phyloP scores from a whole-genome alignment of 139 green algal species.

The Microglena sp. region DNA sequence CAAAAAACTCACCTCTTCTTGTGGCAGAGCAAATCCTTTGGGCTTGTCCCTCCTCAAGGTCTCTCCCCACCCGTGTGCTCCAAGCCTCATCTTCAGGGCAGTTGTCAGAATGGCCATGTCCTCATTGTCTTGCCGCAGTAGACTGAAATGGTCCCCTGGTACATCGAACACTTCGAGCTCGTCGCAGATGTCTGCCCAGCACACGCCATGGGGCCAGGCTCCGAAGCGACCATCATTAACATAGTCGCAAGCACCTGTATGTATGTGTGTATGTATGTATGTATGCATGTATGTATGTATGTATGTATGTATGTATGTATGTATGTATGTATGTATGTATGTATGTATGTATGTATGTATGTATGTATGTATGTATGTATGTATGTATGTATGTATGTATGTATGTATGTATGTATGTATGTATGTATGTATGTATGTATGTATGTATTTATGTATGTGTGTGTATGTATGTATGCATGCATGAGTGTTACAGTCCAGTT shows the following conservation, averaged over 20 bases:
- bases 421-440: too few relatives aligned
- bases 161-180: conserved; percentile 62
- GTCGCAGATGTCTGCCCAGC: conserved; percentile 55
- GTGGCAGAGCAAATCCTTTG: conserved; percentile 5
- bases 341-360: too few relatives aligned
- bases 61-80: conserved; percentile 40
- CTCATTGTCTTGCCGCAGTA: conserved; percentile 54
- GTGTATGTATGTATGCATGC: too few relatives aligned
- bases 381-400: too few relatives aligned
- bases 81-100: conserved; percentile 38
- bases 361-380: too few relatives aligned
- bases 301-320: too few relatives aligned
- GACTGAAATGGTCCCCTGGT: conserved; percentile 78
- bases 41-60: conserved; percentile 22
- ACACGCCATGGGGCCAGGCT: conserved; percentile 52
- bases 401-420: too few relatives aligned
- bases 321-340: too few relatives aligned
- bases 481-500: too few relatives aligned
- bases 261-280: too few relatives aligned
- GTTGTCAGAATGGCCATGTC: conserved; percentile 36
- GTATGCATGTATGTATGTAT: too few relatives aligned
- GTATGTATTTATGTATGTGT: too few relatives aligned
- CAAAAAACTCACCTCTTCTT: conserved; percentile 34
- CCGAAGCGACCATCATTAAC: conserved; percentile 60
- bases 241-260: conserved; percentile 73